Evolutionary conservation across 2,329 filamentous ascomycete species (phyloP).

Genomic region (Venturiaceae sp.): DNA sequence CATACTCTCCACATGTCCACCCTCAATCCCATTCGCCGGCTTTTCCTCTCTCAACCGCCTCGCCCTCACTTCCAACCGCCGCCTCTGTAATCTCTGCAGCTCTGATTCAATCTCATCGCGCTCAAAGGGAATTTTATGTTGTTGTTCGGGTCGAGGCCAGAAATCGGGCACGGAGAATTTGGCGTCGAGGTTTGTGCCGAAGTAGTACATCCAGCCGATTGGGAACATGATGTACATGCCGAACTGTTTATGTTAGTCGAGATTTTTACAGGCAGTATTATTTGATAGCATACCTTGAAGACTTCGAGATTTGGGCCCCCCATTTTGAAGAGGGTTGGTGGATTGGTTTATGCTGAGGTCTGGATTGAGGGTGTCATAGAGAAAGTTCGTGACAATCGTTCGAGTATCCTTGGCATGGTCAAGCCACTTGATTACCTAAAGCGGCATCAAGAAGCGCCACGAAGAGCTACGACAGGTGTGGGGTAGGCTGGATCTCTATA

Average conservation of each 20-base stretch:
- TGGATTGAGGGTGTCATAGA: not conserved
- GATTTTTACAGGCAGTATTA: slow-evolving; percentile 1
- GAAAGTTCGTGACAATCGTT: not conserved
- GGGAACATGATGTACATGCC: slow-evolving; percentile 98
- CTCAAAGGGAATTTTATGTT: slow-evolving; percentile 67
- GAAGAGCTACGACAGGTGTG: too few species aligned
- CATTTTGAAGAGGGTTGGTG: slow-evolving; percentile 38
- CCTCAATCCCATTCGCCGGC: slow-evolving; percentile 2
- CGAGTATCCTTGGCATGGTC: not conserved
- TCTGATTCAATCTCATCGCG: slow-evolving; percentile 76
- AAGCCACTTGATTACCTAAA: not conserved
- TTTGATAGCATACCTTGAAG: slow-evolving; percentile 62
- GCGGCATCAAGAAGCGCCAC: too few species aligned
- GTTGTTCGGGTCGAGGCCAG: slow-evolving; percentile 78
- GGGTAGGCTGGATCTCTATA: not conserved
- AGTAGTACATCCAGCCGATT: slow-evolving; percentile 99
- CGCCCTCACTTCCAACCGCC: slow-evolving; percentile 36
- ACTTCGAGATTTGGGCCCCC: slow-evolving; percentile 86
- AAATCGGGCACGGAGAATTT: slow-evolving; percentile 84
- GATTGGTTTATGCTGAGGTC: not conserved
- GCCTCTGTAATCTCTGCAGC: slow-evolving; percentile 57
- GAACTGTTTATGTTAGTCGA: slow-evolving; percentile 50
- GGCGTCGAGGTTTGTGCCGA: slow-evolving; percentile 92
- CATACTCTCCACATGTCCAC: not conserved
- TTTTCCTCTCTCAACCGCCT: slow-evolving; percentile 33